phyloP scores from a whole-genome alignment of 495 filamentous ascomycete species.

The Hypomontagnella monticulosa region DNA sequence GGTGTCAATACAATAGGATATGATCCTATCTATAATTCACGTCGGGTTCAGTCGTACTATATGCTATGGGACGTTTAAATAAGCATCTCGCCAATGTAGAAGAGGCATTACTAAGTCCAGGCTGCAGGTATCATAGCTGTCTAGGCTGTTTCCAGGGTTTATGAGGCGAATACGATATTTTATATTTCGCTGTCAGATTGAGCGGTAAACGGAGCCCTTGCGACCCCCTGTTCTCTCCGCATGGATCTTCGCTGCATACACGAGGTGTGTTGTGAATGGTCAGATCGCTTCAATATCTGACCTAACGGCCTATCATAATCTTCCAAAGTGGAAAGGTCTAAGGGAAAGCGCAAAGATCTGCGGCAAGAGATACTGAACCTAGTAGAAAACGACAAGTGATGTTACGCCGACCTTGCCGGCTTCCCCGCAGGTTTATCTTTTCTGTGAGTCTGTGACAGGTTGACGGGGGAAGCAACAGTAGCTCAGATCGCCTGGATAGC shows the following conservation, averaged over 20 bases:
- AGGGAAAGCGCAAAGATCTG: constrained; percentile 3
- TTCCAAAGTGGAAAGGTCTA: neutral
- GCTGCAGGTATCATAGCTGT: neutral
- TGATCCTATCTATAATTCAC: no score
- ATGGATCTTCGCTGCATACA: constrained; percentile 30
- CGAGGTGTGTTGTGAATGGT: constrained; percentile 18
- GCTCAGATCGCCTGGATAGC: neutral
- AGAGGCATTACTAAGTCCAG: neutral
- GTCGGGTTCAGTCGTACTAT: neutral
- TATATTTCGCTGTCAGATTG: neutral
- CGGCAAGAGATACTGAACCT: neutral
- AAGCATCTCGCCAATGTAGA: constrained; percentile 2
- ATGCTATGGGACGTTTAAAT: constrained; percentile 7
- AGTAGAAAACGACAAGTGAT: neutral
- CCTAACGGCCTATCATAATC: constrained; percentile 1
- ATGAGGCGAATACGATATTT: constrained; percentile 18
- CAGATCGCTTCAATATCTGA: constrained; percentile 13
- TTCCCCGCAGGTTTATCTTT: constrained; percentile 8
- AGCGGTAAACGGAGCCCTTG: no score
- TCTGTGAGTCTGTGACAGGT: constrained; percentile 2
- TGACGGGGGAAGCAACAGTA: neutral
- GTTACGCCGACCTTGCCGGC: constrained; percentile 13
- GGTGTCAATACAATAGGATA: no score
- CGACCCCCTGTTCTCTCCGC: neutral
- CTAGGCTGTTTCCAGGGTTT: neutral